Evolutionary conservation across 2,329 filamentous ascomycete species (phyloP).

Genomic region (Trichoderma guizhouense): DNA sequence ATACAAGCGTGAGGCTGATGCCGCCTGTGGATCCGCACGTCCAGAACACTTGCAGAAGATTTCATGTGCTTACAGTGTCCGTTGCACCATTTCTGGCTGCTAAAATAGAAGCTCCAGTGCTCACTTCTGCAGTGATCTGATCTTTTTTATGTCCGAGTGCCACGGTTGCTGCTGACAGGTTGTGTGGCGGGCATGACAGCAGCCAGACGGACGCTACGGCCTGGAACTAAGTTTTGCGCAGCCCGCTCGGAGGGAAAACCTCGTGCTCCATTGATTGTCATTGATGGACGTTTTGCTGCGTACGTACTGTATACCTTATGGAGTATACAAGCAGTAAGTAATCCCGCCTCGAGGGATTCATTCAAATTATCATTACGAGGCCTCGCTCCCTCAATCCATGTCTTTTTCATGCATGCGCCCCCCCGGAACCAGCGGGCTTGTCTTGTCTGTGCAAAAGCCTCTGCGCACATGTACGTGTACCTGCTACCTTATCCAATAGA

Average conservation of each 20-base stretch:
- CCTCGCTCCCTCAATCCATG: not conserved
- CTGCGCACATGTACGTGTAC: not conserved
- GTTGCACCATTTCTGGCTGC: not conserved
- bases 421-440: not conserved
- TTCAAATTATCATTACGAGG: not conserved
- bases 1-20: slow-evolving; percentile 13
- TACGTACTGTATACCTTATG: not conserved
- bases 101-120: not conserved
- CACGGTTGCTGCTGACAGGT: not conserved
- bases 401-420: not conserved
- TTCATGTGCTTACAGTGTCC: not conserved
- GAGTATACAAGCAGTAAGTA: not conserved
- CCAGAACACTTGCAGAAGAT: slow-evolving; percentile 7
- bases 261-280: not conserved
- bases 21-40: slow-evolving; percentile 3
- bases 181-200: not conserved
- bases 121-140: not conserved
- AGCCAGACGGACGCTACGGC: not conserved
- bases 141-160: not conserved
- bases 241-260: not conserved
- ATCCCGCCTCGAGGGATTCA: not conserved
- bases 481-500: not conserved
- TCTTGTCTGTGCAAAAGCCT: not conserved
- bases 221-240: not conserved
- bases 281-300: not conserved